phyloP scores from a whole-genome alignment of 169 alveolate genomes.

The Cryptosporidium sp. region DNA sequence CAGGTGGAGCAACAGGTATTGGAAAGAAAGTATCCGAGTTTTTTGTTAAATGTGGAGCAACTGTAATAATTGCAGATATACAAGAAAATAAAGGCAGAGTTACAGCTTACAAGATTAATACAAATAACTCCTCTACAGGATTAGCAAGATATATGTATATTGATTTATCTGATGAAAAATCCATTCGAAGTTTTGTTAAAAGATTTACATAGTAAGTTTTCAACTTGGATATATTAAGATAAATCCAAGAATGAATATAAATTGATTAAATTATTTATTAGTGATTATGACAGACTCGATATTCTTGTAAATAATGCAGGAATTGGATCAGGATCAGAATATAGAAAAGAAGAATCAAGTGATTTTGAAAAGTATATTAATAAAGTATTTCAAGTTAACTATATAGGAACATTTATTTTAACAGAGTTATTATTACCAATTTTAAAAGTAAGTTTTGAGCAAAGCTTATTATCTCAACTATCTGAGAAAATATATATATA shows the following conservation, averaged over 20 bases:
- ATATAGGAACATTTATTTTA: conserved; percentile 52
- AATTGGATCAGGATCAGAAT: conserved; percentile 28
- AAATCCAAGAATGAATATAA: background rate
- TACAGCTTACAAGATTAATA: conserved; percentile 54
- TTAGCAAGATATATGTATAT: conserved; percentile 61
- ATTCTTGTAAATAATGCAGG: conserved; percentile 70
- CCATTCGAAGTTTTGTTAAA: conserved; percentile 45
- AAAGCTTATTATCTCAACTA: background rate
- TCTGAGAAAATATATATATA: too few species aligned
- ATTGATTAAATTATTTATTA: background rate
- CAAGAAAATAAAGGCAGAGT: conserved; percentile 40
- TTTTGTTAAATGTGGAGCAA: conserved; percentile 61
- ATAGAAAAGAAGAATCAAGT: background rate
- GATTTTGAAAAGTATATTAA: background rate
- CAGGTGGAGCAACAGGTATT: conserved; percentile 74
- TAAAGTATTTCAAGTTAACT: conserved; percentile 34
- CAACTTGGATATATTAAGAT: background rate
- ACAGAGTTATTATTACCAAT: conserved; percentile 42
- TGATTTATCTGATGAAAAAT: conserved; percentile 16
- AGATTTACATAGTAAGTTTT: conserved; percentile 64
- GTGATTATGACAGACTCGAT: conserved; percentile 62
- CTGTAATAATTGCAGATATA: conserved; percentile 65
- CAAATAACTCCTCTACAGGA: conserved; percentile 18
- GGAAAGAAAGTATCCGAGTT: conserved; percentile 40
- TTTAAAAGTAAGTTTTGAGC: conserved; percentile 23